Base-by-base conservation (phyloP, 1,139 yeast genomes). In the Debaryomyces robertsiae region DNA sequence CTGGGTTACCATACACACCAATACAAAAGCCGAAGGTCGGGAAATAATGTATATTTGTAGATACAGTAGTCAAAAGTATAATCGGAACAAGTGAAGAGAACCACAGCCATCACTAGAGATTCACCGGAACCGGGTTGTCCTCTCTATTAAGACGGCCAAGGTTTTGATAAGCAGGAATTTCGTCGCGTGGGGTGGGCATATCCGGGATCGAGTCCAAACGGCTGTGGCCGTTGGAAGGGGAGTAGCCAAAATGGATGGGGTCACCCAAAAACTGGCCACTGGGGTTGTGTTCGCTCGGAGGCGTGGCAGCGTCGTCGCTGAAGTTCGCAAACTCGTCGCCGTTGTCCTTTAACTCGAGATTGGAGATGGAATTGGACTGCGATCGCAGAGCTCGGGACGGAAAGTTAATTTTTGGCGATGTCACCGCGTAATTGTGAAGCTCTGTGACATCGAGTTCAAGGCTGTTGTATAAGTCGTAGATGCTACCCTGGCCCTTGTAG, bases 401-500 rank as follows among this genome's bases (percentile, higher is more conserved):
- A 32, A 52, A 38, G 18, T 41, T 37, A 25, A 48, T 44, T 22
- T 45, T 43, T 4, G 65, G 62, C 23, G 58, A 53, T 2, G 39
- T 49, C 10, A 32, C 32, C 3, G 27, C 16, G 17, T 39, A 27
- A 18, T 27, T 44, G 11, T 40, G 37, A 16, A 44, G 30, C 34
- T 57, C 56, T 24, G 54, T 43, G 46, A 48, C 50, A 34, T 56
- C 58, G 18, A 56, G 41, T 27, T 63, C 68, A 41, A 64, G 53
- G 38, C 52, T 49, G 39, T 58, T 57, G 48, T 64, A 68, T 44
- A 69, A 63, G 38, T 54, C 52, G 16, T 55, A 38, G 30, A 69
- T 63, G 45, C 65, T 61, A 5, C 75, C 75, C 36, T 40, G 44
- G 5, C 75, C 75, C 41, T 53, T 58, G 46, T 58, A 42, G 36